Conservation (phyloP, 2,329 filamentous ascomycete species). For the Aureobasidium leucospermi region DNA sequence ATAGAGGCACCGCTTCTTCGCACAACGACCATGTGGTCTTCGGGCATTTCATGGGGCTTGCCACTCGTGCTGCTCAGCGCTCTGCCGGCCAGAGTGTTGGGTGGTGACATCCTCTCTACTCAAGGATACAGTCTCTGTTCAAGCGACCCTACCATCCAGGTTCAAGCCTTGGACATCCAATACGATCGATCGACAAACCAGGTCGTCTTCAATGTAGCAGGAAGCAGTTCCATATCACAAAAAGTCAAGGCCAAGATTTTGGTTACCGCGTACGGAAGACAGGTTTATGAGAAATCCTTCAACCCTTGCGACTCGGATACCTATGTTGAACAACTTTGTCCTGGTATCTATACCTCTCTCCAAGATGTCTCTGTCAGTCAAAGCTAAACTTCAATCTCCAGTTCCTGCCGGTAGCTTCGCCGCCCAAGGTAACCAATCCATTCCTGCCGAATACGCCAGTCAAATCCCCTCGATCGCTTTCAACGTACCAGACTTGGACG, state of each 20-base stretch:
- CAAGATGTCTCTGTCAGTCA: neutral
- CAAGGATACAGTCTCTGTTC: conserved; percentile 71
- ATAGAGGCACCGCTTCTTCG: neutral
- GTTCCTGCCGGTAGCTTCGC: conserved; percentile 69
- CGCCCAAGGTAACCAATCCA: conserved; percentile 62
- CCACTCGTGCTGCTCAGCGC: conserved; percentile 25
- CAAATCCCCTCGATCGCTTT: conserved; percentile 87
- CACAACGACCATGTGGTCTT: conserved; percentile 23
- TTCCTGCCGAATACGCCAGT: conserved; percentile 63
- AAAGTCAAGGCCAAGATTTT: conserved; percentile 72
- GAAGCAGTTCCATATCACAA: conserved; percentile 63
- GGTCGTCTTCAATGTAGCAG: conserved; percentile 75
- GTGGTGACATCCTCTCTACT: conserved; percentile 68
- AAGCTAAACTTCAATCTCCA: conserved; percentile 25
- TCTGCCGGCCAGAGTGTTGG: conserved; percentile 47
- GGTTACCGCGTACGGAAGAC: conserved; percentile 75
- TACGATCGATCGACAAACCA: conserved; percentile 70
- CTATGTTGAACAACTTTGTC: conserved; percentile 69
- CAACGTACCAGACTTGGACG: conserved; percentile 81
- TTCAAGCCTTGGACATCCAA: conserved; percentile 66
- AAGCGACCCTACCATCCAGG: conserved; percentile 52
- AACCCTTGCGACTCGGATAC: conserved; percentile 69
- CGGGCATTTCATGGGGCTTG: conserved; percentile 19
- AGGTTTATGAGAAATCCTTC: conserved; percentile 72
- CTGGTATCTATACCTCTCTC: conserved; percentile 47